Base-by-base conservation (phyloP, 495 filamentous ascomycete species). In the Podospora bellae-mahoneyi region DNA sequence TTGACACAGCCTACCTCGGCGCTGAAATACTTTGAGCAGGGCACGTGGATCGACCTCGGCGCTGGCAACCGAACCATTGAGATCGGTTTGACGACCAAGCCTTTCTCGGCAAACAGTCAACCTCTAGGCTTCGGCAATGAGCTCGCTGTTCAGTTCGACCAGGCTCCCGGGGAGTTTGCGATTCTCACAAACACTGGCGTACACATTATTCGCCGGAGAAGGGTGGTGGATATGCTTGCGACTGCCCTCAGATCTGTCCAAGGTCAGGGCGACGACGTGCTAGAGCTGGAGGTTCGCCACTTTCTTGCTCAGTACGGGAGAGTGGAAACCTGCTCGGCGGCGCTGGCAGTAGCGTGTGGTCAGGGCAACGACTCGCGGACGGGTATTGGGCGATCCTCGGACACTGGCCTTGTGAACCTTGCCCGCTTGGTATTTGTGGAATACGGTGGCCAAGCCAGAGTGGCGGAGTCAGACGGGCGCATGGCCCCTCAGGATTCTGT, bases 291-390 rank as follows among this genome's bases (percentile, higher is more conserved):
- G 65, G 82, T 94, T 55, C 90, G 89, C 64, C 91, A 86, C 64
- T 97, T 98, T 73, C 90, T 92, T 66, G 83, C 85, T 44, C 84
- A 86, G 3, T 97, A 98, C 77, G 96, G 96, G 44, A 85, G 91
- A 1, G 87, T 86, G 2, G 95, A 99, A 75, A 92, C 90, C 0
- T 87, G 92, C 69, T 92, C 96, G 0, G 94, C 93, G 64, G 92
- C 96, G 10, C 83, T 99, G 23, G 96, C 96, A 9, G 95, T 98
- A n/a, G 93, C 93, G 16, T 99, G 95, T 76, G 93, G 94, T 15
- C 92, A 97, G 76, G 93, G 91, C 19, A 85, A 89, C 26, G 92
- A 94, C 71, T 84, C 93, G 58, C 78, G 81, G 13, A 87, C 88
- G 0, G 83, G 88, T 0, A 90, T 92, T 64, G 83, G 86, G 27